Evolutionary conservation across 1,139 yeast species (phyloP).

Genomic region (Geotrichum australiense): DNA sequence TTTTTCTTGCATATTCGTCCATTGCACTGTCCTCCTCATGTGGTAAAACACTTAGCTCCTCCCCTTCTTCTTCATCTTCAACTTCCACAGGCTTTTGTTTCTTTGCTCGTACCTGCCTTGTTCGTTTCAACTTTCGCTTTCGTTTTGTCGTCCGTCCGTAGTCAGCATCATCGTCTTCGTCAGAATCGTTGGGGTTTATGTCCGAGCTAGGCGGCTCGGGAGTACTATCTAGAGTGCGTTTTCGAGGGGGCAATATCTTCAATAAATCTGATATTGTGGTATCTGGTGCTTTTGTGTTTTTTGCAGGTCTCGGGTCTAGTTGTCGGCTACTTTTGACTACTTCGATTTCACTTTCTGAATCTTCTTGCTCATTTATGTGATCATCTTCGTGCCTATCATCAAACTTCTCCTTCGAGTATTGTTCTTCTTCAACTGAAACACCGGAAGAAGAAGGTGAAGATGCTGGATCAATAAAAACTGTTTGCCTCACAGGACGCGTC

Average conservation of each 20-base stretch:
- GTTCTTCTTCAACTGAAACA: background rate
- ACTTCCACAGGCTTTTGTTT: background rate
- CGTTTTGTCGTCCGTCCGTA: slow-evolving; percentile 5
- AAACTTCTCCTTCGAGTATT: background rate
- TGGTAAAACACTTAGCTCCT: background rate
- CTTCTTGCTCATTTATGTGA: background rate
- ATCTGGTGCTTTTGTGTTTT: background rate
- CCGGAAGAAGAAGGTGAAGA: background rate
- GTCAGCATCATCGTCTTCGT: slow-evolving; percentile 3
- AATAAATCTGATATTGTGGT: slow-evolving; percentile 8
- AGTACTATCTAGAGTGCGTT: background rate
- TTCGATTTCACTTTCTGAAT: background rate
- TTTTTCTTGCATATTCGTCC: slow-evolving; percentile 6
- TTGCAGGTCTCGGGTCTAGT: background rate
- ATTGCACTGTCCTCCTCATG: background rate
- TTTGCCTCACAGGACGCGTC: background rate
- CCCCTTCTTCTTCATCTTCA: background rate
- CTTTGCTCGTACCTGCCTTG: background rate
- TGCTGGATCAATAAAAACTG: background rate
- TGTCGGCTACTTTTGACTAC: too few relatives aligned
- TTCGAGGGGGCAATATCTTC: slow-evolving; percentile 7
- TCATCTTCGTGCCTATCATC: background rate
- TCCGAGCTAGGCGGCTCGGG: background rate
- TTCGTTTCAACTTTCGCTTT: background rate
- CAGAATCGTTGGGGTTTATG: too few relatives aligned